Conservation (phyloP, 345 rosid genomes). For the Lagerstroemia speciosa region DNA sequence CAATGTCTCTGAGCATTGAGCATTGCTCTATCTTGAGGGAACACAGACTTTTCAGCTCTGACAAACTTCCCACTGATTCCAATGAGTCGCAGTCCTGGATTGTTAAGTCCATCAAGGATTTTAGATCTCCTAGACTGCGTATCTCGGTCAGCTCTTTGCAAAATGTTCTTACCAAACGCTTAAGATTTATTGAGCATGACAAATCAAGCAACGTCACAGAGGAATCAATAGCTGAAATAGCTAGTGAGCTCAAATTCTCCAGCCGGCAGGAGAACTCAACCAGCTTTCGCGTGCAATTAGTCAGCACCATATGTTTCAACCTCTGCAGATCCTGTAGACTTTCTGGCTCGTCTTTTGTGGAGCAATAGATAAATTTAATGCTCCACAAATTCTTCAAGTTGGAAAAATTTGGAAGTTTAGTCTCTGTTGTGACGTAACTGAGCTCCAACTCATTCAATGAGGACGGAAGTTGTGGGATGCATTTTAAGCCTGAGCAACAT, state of each 20-base stretch:
- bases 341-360: not conserved
- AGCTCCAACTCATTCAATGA: not conserved
- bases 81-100: no score
- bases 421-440: not conserved
- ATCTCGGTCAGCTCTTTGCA: no score
- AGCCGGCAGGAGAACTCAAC: not conserved
- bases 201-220: no score
- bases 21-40: no score
- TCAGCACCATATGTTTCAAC: not conserved
- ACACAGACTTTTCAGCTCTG: no score
- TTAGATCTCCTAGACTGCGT: no score
- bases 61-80: no score
- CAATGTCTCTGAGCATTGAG: no score
- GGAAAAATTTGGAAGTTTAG: not conserved
- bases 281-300: not conserved
- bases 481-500: not conserved
- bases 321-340: not conserved
- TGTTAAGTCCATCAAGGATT: no score
- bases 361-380: not conserved
- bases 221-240: no score
- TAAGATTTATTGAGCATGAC: no score
- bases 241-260: not conserved
- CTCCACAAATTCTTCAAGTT: not conserved
- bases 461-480: not conserved
- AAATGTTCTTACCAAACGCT: no score